Base-by-base conservation (phyloP, 2,329 filamentous ascomycete genomes). In the Tolypocladium ovalisporum region DNA sequence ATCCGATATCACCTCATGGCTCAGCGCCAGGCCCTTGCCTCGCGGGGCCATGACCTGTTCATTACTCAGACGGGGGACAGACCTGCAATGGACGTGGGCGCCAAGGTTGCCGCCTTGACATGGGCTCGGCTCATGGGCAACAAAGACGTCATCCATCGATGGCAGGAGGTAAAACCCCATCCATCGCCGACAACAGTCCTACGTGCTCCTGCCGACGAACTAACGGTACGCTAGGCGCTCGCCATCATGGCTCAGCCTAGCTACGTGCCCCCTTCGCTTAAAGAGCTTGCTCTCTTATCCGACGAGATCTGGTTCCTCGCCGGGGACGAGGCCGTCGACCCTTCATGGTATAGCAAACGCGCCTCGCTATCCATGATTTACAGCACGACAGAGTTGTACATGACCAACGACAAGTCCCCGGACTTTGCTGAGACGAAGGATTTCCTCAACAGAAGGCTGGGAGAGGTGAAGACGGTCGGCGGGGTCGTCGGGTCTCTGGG, bases 281-380 rank as follows among this genome's bases (percentile, higher is more conserved):
- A 80, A 51, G 94, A 97, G 74, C 82, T 99, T 4, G 85, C 88
- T 47, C 78, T 82, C 54, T 83, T 99, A 5, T 82, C 88, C n/a
- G 93, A 97, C 70, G 94, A 99, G 71, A 95, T 99, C 55, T 89
- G 88, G 80, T 91, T 88, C 67, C 82, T 96, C 4, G 84, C 93
- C 0, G 90, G 90, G 54, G 94, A 97, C 71, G 78, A 75, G 27
- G 82, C 86, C 27, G 89, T 97, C 59, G 92, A 97, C 71, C 82
- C 84, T 4, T 86, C 85, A 5, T 99, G 94, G 94, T 99, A 99
- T 67, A 76, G 80, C 57, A 84, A 84, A 68, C 79, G 82, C 54
- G 80, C 76, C 4, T 78, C 77, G 24, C 71, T 84, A 12, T 80
- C 81, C 37, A 73, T 79, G 63, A 76, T 82, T 47, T 85, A 84